Base-by-base conservation (phyloP, 2,329 filamentous ascomycete genomes). In the Xylariales sp. region DNA sequence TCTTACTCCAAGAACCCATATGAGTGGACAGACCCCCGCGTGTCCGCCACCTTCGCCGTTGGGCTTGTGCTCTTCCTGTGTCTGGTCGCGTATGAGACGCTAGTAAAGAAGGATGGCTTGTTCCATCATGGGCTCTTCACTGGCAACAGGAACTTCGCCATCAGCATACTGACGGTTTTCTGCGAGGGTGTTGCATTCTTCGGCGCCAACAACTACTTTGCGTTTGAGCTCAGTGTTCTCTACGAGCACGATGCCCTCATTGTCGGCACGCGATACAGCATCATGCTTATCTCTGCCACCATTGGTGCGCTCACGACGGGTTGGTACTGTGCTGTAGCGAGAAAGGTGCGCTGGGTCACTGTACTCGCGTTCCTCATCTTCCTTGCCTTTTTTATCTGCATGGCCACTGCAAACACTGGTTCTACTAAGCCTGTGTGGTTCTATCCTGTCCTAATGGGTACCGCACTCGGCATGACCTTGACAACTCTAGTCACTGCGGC, bases 101-200 rank as follows among this genome's bases (percentile, higher is more conserved):
- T n/a, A n/a, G n/a, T 56, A 42, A 63, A 60, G 45, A 57, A 48
- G 25, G 62, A 66, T 37, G 62, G 63, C 29, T 57, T 66, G 57
- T 63, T 66, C 41, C 61, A 66, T 40, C 62, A 67, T 40, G 58
- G 53, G 2, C 54, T 67, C 2, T 66, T 65, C 48, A n/a, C n/a
- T n/a, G 37, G 45, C 19, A 53, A 56, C 37, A 52, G 61, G 23
- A 66, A 65, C 45, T 66, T 65, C 37, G 20, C 55, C 15, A 55
- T 67, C 38, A 50, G 58, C 1, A 39, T 61, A 2, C 30, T 57
- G 6, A 61, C 57, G 25, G 52, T 65, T 14, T 64, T 64, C 27
- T 49, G 51, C 11, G 63, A 66, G 36, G 63, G 63, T 12, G 34
- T 65, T 0, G 55, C 54, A 11, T 66, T 66, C 42, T 65, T 66